Conservation (phyloP, 345 rosid genomes). For the Cardamine chenopodiifolia region DNA sequence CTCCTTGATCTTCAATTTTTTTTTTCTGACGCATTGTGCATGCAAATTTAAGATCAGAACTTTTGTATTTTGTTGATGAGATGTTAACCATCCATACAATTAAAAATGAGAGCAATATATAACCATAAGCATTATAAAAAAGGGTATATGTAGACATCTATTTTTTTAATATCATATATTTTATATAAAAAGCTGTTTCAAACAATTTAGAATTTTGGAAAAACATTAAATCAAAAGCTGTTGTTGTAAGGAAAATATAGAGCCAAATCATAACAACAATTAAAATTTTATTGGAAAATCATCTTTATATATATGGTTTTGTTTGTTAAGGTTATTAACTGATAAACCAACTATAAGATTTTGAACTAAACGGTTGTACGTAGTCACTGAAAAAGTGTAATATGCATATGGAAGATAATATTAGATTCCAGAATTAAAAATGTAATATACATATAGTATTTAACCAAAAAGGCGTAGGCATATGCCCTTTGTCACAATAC, state of each 20-base stretch:
- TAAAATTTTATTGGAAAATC: neutral
- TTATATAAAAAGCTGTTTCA: neutral
- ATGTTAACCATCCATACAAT: neutral
- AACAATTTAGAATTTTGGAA: neutral
- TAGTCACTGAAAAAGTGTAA: neutral
- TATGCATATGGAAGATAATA: neutral
- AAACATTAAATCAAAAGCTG: neutral
- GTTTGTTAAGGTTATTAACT: neutral
- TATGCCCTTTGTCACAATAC: neutral
- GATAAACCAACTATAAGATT: neutral
- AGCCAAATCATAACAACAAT: neutral
- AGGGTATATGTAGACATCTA: too few species aligned
- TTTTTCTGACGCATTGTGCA: neutral
- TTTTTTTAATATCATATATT: too few species aligned
- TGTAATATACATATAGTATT: neutral
- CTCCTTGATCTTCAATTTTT: constrained; percentile 16
- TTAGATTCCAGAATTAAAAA: neutral
- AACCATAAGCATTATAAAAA: too few species aligned
- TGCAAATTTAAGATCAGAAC: neutral
- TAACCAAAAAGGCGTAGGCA: constrained; percentile 12
- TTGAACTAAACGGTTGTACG: neutral
- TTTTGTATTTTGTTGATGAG: neutral
- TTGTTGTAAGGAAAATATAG: too few species aligned
- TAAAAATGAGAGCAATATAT: neutral
- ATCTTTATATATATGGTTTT: neutral